A percentile compares a stretch with the other conserved stretches of the same genome.
Evolutionary conservation across 352 stramenopile genomes (phyloP).

Genomic region (Pythium vanterpoolii): DNA sequence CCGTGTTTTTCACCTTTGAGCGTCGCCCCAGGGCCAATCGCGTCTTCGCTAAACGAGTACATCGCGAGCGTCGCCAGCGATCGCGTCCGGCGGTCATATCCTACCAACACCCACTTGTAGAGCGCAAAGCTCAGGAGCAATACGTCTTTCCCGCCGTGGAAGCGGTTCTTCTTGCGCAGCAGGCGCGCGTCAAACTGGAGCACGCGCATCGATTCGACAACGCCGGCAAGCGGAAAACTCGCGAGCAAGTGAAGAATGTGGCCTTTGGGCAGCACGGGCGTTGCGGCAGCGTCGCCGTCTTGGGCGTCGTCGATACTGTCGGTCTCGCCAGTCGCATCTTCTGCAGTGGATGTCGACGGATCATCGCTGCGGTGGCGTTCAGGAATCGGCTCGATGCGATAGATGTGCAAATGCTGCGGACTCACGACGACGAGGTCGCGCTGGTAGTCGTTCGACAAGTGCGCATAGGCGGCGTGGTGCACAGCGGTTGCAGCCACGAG

Average conservation of each 20-base stretch:
- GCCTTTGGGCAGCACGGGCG: conserved; percentile 31
- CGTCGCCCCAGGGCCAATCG: conserved; percentile 74
- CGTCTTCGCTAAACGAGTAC: conserved; percentile 79
- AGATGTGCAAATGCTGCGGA: conserved; percentile 73
- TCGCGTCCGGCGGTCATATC: conserved; percentile 53
- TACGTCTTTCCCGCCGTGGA: conserved; percentile 67
- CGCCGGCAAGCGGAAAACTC: conserved; percentile 68
- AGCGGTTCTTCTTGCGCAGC: conserved; percentile 67
- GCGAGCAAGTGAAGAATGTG: conserved; percentile 71
- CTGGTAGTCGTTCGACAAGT: conserved; percentile 65
- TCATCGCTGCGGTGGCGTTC: conserved; percentile 6
- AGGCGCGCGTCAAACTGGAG: conserved; percentile 63
- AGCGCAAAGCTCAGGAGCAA: conserved; percentile 69
- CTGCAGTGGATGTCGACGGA: background rate
- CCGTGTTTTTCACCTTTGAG: conserved; percentile 79
- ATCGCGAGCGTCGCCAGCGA: conserved; percentile 66
- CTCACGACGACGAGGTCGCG: conserved; percentile 70
- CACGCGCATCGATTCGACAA: conserved; percentile 69
- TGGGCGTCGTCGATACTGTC: background rate
- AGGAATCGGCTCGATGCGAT: conserved; percentile 69
- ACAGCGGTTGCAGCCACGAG: conserved; percentile 76
- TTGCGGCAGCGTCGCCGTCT: background rate
- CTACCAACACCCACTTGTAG: conserved; percentile 83
- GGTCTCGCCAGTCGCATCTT: background rate
- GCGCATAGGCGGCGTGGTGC: conserved; percentile 62